Base-by-base conservation (phyloP, 176 grass and related monocot genomes). In the Thinopyrum elongatum region DNA sequence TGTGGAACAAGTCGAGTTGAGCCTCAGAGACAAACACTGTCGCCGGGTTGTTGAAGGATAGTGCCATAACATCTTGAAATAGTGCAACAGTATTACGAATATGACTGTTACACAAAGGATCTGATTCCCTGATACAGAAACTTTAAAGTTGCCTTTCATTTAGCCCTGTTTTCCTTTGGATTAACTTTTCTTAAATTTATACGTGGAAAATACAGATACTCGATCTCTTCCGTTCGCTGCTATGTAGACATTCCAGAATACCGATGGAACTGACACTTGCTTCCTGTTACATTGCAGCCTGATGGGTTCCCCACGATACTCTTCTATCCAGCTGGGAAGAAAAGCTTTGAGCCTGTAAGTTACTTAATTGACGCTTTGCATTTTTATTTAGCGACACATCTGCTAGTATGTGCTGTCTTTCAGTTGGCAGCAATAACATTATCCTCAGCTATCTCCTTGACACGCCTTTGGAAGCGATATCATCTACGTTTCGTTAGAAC, bases 241-340 rank as follows among this genome's bases (percentile, higher is more conserved):
- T 8, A 62, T 62, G 81, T 80, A 64, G 22, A 26, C 5, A 61
- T 82, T 65, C 5, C 79, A 33, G 21, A 65, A 77, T 78, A 78
- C 10, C 6, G 47, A 51, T 51, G 47, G 39, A 83, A 65, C 15
- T 87, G 22, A 79, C 59, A 28, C 26, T 60, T 68, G 36, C 22
- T 80, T 59, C 36, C 16, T 85, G 88, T 90, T 90, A 59, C 93
- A 98, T 90, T 90, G 49, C 93, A 98, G 96, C 69, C 83, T 47
- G 96, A 95, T 82, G 96, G 96, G 22, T 95, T 91, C 88, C 96
- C 96, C 16, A 98, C 96, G 14, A 89, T 98, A 30, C 88, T 98
- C 84, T 98, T 98, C 87, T 98, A 89, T 62, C 96, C 96, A 63
- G 96, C 93, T 38, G 95, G 95, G 76, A 98, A 91, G 81, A 98